Percentiles rank a stretch among this genome's conserved stretches.
Conservation (phyloP, 176 grass and related monocot species). For the Chloris gayana region DNA sequence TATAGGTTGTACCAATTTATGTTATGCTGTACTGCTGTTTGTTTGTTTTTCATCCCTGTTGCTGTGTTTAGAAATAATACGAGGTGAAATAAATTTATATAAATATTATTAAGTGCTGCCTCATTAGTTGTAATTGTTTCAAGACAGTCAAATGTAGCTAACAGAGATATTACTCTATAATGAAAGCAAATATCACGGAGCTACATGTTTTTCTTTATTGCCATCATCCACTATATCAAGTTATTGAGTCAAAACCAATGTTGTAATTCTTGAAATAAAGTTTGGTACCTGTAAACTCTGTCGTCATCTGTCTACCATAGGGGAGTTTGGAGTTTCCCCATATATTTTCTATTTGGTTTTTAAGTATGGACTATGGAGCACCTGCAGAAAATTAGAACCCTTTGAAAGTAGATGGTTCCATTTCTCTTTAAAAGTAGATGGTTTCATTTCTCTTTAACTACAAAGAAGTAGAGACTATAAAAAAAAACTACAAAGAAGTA, state of each 20-base stretch:
- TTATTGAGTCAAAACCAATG: not conserved
- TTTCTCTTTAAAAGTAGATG: too few relatives aligned
- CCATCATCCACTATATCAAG: not conserved
- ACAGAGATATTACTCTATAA: not conserved
- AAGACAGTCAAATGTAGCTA: not conserved
- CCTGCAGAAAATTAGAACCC: constrained; percentile 6
- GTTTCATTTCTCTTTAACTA: too few relatives aligned
- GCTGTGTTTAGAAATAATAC: not conserved
- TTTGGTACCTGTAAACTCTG: not conserved
- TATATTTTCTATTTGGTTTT: not conserved
- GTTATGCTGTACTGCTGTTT: not conserved
- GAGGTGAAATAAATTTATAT: not conserved
- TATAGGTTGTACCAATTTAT: too few relatives aligned
- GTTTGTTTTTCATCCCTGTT: not conserved
- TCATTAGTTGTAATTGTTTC: not conserved
- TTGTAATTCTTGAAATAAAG: not conserved
- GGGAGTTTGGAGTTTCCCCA: constrained; percentile 8
- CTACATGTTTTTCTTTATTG: not conserved
- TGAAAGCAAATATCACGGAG: constrained; percentile 20
- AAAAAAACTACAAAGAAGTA: too few relatives aligned
- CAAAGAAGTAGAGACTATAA: too few relatives aligned
- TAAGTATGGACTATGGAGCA: not conserved
- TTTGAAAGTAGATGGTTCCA: too few relatives aligned
- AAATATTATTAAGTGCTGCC: constrained; percentile 13
- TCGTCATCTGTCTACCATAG: not conserved